Evolutionary conservation across 768 basidiomycete genomes (phyloP).

Genomic region (Termitomyces titanicus): DNA sequence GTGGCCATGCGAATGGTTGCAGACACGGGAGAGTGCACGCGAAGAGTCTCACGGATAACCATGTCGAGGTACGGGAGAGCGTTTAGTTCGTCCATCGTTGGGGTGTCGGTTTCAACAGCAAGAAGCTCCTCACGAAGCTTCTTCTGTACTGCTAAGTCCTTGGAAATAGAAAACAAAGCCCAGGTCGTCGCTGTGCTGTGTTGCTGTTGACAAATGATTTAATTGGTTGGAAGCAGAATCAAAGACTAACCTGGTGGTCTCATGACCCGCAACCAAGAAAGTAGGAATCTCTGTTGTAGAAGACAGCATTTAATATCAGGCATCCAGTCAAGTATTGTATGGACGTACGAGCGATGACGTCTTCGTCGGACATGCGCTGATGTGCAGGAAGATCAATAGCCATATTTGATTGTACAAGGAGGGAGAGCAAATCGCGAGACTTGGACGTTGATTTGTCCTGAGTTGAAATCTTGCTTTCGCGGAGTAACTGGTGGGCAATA

Average conservation of each 20-base stretch:
- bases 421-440: constrained; percentile 48
- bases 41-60: constrained; percentile 59
- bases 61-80: constrained; percentile 65
- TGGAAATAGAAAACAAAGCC: constrained; percentile 54
- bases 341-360: constrained; percentile 14
- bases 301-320: not conserved
- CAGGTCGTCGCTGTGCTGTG: constrained; percentile 46
- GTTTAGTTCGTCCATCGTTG: constrained; percentile 67
- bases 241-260: constrained; percentile 37
- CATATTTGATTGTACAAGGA: constrained; percentile 47
- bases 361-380: constrained; percentile 15
- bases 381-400: constrained; percentile 32
- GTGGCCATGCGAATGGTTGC: constrained; percentile 38
- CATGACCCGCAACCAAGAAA: constrained; percentile 45
- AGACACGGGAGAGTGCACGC: constrained; percentile 51
- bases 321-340: not conserved
- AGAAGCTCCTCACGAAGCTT: constrained; percentile 59
- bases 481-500: constrained; percentile 40
- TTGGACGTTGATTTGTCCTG: constrained; percentile 22
- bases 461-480: constrained; percentile 35
- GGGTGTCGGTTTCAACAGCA: constrained; percentile 47
- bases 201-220: not conserved
- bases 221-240: not conserved
- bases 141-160: constrained; percentile 43
- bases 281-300: constrained; percentile 40